Evolutionary conservation across 2,329 filamentous ascomycete species (phyloP).

Genomic region (Penicillium concentricum): DNA sequence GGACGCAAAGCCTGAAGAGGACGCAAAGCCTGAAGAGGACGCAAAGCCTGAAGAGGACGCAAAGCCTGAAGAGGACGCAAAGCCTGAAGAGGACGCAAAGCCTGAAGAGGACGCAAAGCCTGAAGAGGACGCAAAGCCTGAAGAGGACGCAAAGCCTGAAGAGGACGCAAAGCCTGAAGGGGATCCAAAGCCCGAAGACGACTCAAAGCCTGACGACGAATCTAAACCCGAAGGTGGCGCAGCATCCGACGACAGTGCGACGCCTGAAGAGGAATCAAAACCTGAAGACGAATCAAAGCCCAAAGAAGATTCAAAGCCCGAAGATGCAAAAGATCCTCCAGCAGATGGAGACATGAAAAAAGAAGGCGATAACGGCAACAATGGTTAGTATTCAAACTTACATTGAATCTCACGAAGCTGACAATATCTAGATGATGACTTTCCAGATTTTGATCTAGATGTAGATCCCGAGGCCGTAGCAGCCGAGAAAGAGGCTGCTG

Average conservation of each 20-base stretch:
- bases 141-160: not conserved
- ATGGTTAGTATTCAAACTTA: conserved; percentile 21
- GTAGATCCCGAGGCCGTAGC: conserved; percentile 33
- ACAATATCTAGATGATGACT: conserved; percentile 31
- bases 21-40: not conserved
- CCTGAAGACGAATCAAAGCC: conserved; percentile 14
- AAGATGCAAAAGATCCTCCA: conserved; percentile 9
- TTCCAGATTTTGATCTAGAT: conserved; percentile 34
- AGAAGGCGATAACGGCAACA: conserved; percentile 14
- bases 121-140: not conserved
- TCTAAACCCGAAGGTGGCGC: not conserved
- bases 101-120: not conserved
- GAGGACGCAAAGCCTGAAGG: not conserved
- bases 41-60: not conserved
- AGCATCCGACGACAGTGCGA: not conserved
- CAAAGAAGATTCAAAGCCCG: conserved; percentile 10
- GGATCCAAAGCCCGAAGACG: not conserved
- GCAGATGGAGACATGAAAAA: not conserved
- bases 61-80: conserved; percentile 10
- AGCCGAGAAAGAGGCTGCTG: conserved; percentile 35
- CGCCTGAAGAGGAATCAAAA: not conserved
- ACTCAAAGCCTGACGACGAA: not conserved
- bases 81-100: not conserved
- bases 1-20: not conserved
- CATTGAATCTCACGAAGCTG: not conserved